Base-by-base conservation (phyloP, 345 rosid genomes). In the Salix brachista region DNA sequence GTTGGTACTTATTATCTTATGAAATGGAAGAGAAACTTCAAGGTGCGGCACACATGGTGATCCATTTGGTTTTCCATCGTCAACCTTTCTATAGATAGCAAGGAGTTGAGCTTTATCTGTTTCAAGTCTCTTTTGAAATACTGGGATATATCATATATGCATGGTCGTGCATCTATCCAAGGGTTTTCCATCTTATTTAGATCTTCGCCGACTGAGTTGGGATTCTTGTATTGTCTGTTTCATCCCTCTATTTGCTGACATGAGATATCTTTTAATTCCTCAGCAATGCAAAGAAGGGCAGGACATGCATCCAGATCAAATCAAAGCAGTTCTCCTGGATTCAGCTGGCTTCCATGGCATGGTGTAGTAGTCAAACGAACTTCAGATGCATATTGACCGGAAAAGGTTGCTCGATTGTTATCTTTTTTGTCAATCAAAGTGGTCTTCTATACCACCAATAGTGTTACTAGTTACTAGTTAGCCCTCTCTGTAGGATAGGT, bases 251-350 rank as follows among this genome's bases (percentile, higher is more conserved):
- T 12, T 34, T 23, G 9, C 11, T 64, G 19, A 25, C 30, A 19
- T 41, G 4, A 25, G 19, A 30, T 46, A 5, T 6, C 48, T 11
- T 17, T 12, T 41, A 9, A 7, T 39, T 8, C 17, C 68, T 50
- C 92, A 93, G 98, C 99, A 93, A 93, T 89, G 94, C 81, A 87
- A 85, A 86, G 98, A 92, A 83, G 98, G 97, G 65, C 91, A 90
- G 72, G 97, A 93, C 69, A 88, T 87, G 67, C 39, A 86, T 71
- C 99, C 98, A 9, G 97, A 96, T 83, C 97, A 96, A 70, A 93
- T 96, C 86, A 91, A 91, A 88, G 91, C 98, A n/a, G 88, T 88
- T 32, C 99, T 96, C 37, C 80, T 91, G 62, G 98, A 96, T 71
- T 90, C 94, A 4, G 99, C 94, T 5, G 98, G 94, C 34, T 83